Evolutionary conservation across 75 land plant species (phyloP).

Genomic region (Larix kaempferi): DNA sequence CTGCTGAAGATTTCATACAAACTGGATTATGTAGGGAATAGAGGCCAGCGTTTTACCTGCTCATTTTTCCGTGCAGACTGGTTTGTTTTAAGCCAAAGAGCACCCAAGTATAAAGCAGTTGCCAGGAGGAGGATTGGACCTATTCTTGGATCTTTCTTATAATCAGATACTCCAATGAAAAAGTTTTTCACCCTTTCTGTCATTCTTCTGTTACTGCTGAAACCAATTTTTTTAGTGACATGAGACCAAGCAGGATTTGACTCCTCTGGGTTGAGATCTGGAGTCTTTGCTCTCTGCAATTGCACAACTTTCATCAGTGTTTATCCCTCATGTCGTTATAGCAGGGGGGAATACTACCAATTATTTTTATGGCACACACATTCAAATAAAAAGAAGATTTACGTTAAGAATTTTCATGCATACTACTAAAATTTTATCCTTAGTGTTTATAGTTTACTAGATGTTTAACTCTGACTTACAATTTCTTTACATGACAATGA

Average conservation of each 20-base stretch:
- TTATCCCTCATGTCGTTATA: not conserved
- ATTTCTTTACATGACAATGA: too few species aligned
- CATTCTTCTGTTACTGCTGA: conserved; percentile 17
- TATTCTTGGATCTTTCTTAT: conserved; percentile 49
- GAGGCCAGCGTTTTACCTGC: not conserved
- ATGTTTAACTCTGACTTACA: too few species aligned
- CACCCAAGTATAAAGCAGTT: conserved; percentile 48
- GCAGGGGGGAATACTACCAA: not conserved
- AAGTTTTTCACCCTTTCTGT: conserved; percentile 11
- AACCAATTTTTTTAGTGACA: conserved; percentile 20
- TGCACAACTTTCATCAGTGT: not conserved
- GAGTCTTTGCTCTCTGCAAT: conserved; percentile 35
- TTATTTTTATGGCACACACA: not conserved
- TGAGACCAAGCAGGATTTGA: conserved; percentile 23
- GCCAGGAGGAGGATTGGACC: conserved; percentile 49
- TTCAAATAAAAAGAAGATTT: not conserved
- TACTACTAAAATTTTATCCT: not conserved
- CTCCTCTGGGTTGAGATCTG: conserved; percentile 57
- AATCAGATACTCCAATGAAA: conserved; percentile 6
- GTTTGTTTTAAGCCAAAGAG: conserved; percentile 33
- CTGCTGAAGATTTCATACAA: not conserved
- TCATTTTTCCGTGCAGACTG: not conserved
- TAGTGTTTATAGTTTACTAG: too few species aligned
- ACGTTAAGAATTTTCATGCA: not conserved
- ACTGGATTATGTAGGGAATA: not conserved